Base-by-base conservation (phyloP, 805 yeast species). In the Wickerhamomyces kurtzmanii region DNA sequence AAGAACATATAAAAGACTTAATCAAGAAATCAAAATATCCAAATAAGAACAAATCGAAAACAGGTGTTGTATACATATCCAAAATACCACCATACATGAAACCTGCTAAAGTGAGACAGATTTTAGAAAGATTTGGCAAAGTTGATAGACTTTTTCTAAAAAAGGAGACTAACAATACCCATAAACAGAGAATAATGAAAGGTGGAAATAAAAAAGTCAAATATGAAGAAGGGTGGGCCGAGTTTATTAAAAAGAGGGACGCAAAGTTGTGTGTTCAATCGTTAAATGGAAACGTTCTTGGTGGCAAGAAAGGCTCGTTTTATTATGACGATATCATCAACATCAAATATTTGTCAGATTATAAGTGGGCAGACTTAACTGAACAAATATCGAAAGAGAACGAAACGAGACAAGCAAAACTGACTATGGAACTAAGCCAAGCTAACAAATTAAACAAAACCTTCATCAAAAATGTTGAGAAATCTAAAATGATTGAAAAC, bases 151-250 rank as follows among this genome's bases (percentile, higher is more conserved):
- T 91, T 6, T 91, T 80, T 49, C 56, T 91, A 37, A 80, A 85
- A 39, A 95, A 94, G 11, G 98, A 91, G 51, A 82, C 79, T 37
- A 66, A 74, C 8, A 59, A 68, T 17, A 65, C 65, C 7, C 65
- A 85, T 43, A 71, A 70, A 28, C 64, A 67, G 27, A 62, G 98
- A 42, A 74, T 83, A 13, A 81, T 79, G 44, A 68, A 72, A 37
- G 97, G 97, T 10, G 97, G 98, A 14, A 91, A 89, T 53, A 86
- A 85, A 52, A 87, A 87, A 55, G 68, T 68, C 47, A 79, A 71
- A 57, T 91, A 71, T 47, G 83, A 80, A 17, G 98, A 89, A 60
- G 98, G 98, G 10, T 91, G 98, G 98, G 91, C 82, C 6, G 98
- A 91, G 55, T 91, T 83, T 53, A 58, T 68, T 15, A 71, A 73